These are phyloP conservation scores for Fusarium drepaniforme DNA, from an alignment of 2,329 filamentous ascomycete species.

Conservation along the genomic window DNA sequence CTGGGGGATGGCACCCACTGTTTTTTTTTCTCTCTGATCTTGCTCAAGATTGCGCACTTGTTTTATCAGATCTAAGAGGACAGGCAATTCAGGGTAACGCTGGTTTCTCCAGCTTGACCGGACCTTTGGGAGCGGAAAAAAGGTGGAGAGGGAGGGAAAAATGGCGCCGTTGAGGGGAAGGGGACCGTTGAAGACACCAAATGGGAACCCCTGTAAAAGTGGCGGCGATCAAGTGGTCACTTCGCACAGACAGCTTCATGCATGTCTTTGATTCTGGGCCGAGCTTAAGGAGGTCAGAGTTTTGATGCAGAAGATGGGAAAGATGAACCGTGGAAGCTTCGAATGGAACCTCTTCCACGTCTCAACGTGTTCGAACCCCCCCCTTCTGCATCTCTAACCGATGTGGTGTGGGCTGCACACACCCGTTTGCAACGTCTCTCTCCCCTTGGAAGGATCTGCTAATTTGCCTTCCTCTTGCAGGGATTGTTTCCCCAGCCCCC, in stretches of 20 bases:
- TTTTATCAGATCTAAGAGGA: background rate
- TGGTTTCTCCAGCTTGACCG: background rate
- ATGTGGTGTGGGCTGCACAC: background rate
- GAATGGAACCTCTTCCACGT: background rate
- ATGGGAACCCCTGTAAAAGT: background rate
- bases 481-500: background rate
- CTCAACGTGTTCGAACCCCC: background rate
- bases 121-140: background rate
- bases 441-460: background rate
- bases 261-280: background rate
- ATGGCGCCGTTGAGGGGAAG: background rate
- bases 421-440: background rate
- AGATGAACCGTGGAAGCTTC: background rate
- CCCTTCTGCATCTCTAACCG: background rate
- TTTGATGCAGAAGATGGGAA: background rate
- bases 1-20: too few species aligned
- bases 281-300: background rate
- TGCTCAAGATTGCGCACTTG: background rate
- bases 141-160: background rate
- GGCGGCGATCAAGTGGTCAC: background rate
- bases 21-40: background rate
- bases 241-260: background rate
- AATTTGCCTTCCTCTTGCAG: background rate
- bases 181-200: background rate
- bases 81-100: background rate